Base-by-base conservation (phyloP, 1,284 basidiomycete species). In the Ustilago lituana region DNA sequence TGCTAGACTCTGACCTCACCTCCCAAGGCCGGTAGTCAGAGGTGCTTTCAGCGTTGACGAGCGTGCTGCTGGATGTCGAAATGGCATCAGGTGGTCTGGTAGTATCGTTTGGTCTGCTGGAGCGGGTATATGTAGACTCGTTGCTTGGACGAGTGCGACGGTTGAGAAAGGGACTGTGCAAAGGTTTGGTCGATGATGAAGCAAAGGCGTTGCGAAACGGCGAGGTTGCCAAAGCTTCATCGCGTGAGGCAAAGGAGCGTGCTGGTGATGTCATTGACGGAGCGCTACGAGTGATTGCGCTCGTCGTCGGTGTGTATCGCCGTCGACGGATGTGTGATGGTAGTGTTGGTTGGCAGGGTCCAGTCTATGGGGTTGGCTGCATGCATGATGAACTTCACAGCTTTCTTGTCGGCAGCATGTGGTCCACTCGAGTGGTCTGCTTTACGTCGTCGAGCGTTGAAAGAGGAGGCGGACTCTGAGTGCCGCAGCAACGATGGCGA, bases 61-160 rank as follows among this genome's bases (percentile, higher is more conserved):
- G 59, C 15, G 68, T 71, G 49, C 63, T 66, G 51, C 63, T 67
- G 10, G 68, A 71, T 2, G 68, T 71, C 5, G 68, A 71, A n/a
- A 49, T 62, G 8, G 68, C 63, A 52, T 71, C 68, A 8, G 63
- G 54, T 9, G 36, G 40, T 29, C 39, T 57, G 22, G 40, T n/a
- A 22, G 29, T 20, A 2, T 39, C 12, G n/a, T 26, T 24, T 20
- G 24, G 20, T 2, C 17, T 12, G 19, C 14, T 15, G 3, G 9
- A n/a, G 32, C 46, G 50, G 20, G 47, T 48, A 29, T 29, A 37
- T 20, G 14, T 14, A 10, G 15, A 20, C 1, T 39, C 32, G 40
- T 43, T 32, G 55, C 20, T 33, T 20, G 11, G 1, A 10, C 46
- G 50, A 15, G 33, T 1, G 9, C 54, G 54, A 15, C 50, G 54